A percentile compares a stretch with the other conserved stretches of the same genome.
These are phyloP conservation scores for Penicillium cosmopolitanum DNA, from an alignment of 495 filamentous ascomycete genomes.

Conservation along the genomic window DNA sequence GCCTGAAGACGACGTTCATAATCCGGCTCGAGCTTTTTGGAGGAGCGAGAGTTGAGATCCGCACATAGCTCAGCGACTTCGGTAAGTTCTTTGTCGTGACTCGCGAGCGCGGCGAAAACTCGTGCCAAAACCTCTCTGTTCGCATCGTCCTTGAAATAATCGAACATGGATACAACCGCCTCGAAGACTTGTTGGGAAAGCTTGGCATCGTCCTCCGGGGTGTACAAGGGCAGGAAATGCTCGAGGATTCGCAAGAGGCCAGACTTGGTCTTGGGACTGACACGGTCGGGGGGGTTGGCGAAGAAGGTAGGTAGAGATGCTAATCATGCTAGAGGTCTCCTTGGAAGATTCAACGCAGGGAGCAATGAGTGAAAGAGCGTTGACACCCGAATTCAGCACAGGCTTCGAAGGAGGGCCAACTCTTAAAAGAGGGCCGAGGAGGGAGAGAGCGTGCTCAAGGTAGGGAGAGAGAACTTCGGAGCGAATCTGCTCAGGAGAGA, in stretches of 20 bases:
- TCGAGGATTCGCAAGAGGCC: conserved; percentile 74
- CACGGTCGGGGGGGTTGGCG: conserved; percentile 77
- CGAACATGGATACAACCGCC: conserved; percentile 76
- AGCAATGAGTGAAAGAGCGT: conserved; percentile 72
- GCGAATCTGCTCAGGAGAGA: conserved; percentile 53
- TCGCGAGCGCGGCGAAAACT: conserved; percentile 70
- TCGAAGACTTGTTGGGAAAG: conserved; percentile 57
- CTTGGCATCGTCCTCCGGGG: conserved; percentile 50
- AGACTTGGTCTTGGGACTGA: conserved; percentile 82
- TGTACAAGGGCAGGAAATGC: conserved; percentile 69
- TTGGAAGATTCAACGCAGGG: conserved; percentile 70
- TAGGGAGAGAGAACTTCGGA: conserved; percentile 68
- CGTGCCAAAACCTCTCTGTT: conserved; percentile 72
- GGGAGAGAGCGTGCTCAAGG: conserved; percentile 67
- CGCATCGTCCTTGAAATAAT: conserved; percentile 78
- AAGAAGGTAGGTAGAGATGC: conserved; percentile 77
- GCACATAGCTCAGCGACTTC: conserved; percentile 73
- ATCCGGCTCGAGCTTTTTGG: conserved; percentile 74
- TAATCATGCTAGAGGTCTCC: conserved; percentile 72
- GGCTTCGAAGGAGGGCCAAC: conserved; percentile 69
- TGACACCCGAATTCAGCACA: conserved; percentile 77
- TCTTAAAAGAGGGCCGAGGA: conserved; percentile 70
- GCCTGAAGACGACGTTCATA: conserved; percentile 79
- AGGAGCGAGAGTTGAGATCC: conserved; percentile 77
- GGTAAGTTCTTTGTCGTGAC: conserved; percentile 58